Conservation (phyloP, 805 yeast genomes). For the Yarrowia sp. region DNA sequence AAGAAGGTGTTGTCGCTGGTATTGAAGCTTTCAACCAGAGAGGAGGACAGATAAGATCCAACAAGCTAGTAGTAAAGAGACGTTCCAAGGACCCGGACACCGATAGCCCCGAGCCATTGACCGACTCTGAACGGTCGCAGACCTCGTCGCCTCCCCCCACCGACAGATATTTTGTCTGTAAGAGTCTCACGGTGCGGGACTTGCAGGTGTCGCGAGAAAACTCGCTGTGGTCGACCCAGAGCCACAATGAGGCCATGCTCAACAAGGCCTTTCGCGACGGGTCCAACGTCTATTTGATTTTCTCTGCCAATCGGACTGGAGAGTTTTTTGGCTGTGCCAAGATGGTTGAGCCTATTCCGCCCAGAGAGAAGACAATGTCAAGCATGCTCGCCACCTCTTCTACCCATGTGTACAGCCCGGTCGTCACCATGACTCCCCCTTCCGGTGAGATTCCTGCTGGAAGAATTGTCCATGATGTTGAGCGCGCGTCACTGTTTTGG, state of each 20-base stretch:
- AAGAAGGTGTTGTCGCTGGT: constrained; percentile 37
- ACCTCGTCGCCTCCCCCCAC: constrained; percentile 17
- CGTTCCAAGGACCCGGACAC: constrained; percentile 12
- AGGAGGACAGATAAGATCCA: constrained; percentile 37
- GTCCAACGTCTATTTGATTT: constrained; percentile 41
- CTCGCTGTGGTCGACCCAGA: constrained; percentile 43
- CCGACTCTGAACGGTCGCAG: constrained; percentile 16
- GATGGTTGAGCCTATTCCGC: constrained; percentile 36
- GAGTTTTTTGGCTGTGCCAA: constrained; percentile 43
- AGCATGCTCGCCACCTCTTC: background rate
- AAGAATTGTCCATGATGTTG: constrained; percentile 31
- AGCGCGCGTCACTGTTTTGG: constrained; percentile 25
- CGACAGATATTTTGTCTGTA: constrained; percentile 41
- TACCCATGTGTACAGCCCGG: background rate
- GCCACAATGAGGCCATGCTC: constrained; percentile 40
- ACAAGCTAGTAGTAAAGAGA: constrained; percentile 36
- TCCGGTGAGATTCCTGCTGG: constrained; percentile 30
- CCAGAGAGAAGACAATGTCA: constrained; percentile 17
- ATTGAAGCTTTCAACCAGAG: constrained; percentile 33
- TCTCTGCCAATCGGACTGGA: constrained; percentile 43
- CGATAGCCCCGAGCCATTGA: constrained; percentile 3
- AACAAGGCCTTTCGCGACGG: constrained; percentile 39
- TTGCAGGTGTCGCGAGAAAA: constrained; percentile 37
- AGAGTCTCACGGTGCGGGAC: constrained; percentile 42
- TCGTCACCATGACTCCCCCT: constrained; percentile 10